phyloP scores from a whole-genome alignment of 1,284 basidiomycete genomes.

The Cutaneotrichosporon sp. region DNA sequence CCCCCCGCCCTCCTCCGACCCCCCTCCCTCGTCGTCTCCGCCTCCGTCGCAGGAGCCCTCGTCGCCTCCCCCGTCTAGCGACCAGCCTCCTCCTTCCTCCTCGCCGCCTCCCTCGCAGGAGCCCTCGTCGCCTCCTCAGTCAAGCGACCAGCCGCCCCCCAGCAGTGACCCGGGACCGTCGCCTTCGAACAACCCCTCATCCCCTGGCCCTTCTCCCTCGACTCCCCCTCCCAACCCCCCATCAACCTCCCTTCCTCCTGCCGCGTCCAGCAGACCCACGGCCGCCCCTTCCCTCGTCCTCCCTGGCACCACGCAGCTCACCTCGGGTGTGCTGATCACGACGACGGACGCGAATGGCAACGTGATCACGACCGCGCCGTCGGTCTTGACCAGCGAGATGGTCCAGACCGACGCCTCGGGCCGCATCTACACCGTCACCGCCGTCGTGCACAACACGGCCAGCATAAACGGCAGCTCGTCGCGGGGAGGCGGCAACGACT shows the following conservation, averaged over 20 bases:
- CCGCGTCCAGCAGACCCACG: background rate
- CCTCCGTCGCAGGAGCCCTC: slow-evolving; percentile 3
- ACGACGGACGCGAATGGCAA: slow-evolving; percentile 17
- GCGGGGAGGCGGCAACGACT: slow-evolving; percentile 29
- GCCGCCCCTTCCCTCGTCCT: background rate
- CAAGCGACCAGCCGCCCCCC: background rate
- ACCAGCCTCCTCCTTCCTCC: background rate
- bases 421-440: slow-evolving; percentile 43
- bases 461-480: slow-evolving; percentile 17
- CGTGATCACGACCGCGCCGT: background rate
- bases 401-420: slow-evolving; percentile 27
- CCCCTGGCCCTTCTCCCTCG: background rate
- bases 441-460: slow-evolving; percentile 41
- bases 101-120: background rate
- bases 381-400: background rate
- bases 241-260: background rate
- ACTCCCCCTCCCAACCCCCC: background rate
- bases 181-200: background rate
- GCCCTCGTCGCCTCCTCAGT: background rate
- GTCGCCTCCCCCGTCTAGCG: background rate
- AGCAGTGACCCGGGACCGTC: background rate
- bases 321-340: slow-evolving; percentile 2
- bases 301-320: background rate
- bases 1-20: background rate
- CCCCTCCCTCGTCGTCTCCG: background rate